Conservation (phyloP, 805 yeast species). For the Starmera caribaea region DNA sequence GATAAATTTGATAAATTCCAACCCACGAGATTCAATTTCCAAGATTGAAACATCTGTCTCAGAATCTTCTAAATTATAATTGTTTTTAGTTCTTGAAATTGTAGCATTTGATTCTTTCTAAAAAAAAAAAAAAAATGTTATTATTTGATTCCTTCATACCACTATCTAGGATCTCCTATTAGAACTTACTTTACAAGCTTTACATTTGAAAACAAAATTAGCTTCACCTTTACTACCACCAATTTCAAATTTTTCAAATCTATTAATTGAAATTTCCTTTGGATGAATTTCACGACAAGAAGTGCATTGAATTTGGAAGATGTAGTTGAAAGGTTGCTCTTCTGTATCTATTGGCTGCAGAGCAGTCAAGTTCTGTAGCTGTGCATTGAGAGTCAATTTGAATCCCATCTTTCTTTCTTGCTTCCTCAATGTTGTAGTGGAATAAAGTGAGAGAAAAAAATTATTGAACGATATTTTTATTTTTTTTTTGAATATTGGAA, state of each 20-base stretch:
- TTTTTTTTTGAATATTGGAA: too few species aligned
- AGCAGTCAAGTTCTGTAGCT: slow-evolving; percentile 25
- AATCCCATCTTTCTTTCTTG: slow-evolving; percentile 11
- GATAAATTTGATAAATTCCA: slow-evolving; percentile 58
- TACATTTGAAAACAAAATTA: slow-evolving; percentile 70
- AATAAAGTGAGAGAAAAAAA: too few species aligned
- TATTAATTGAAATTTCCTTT: slow-evolving; percentile 59
- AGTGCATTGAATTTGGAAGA: slow-evolving; percentile 66
- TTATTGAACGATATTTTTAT: too few species aligned
- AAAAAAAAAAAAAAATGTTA: background rate
- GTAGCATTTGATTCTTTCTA: slow-evolving; percentile 7
- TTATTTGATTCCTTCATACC: too few species aligned
- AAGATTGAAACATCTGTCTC: slow-evolving; percentile 41
- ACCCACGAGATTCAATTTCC: slow-evolving; percentile 79
- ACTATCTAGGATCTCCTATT: too few species aligned
- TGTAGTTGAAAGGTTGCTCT: slow-evolving; percentile 59
- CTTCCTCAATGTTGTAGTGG: background rate
- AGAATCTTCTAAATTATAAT: slow-evolving; percentile 25
- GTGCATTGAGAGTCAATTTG: slow-evolving; percentile 25
- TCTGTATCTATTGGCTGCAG: slow-evolving; percentile 53
- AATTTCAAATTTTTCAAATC: slow-evolving; percentile 54
- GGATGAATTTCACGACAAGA: slow-evolving; percentile 71
- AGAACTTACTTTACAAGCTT: slow-evolving; percentile 36
- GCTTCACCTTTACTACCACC: slow-evolving; percentile 75
- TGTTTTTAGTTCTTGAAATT: slow-evolving; percentile 15